These are phyloP conservation scores for Ceratobasidium sp. DNA, from an alignment of 1,284 basidiomycete genomes.

Conservation along the genomic window DNA sequence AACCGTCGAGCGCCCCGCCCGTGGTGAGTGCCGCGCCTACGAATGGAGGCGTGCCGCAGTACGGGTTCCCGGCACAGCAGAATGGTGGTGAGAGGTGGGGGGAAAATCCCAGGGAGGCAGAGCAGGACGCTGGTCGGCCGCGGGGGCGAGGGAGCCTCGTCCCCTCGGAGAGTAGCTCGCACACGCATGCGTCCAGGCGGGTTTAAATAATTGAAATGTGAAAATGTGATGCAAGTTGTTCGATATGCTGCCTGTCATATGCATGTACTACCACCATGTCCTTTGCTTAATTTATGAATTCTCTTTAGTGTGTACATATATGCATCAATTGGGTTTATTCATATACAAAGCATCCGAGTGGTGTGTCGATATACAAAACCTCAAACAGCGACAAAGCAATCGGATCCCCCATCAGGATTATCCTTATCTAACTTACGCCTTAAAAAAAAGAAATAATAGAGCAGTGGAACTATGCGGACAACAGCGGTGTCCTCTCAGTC, in stretches of 20 bases:
- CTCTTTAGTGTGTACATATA: background rate
- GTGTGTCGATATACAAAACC: slow-evolving; percentile 16
- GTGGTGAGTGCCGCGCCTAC: background rate
- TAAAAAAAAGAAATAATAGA: background rate
- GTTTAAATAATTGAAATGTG: slow-evolving; percentile 25
- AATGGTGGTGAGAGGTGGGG: slow-evolving; percentile 23
- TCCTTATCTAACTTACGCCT: slow-evolving; percentile 28
- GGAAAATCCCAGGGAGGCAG: background rate
- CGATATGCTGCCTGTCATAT: slow-evolving; percentile 1
- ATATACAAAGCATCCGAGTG: slow-evolving; percentile 33
- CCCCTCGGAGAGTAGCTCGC: slow-evolving; percentile 17
- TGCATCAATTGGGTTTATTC: slow-evolving; percentile 24
- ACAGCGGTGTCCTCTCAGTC: slow-evolving; percentile 44
- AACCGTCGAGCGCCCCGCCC: background rate
- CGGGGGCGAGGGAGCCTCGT: slow-evolving; percentile 11
- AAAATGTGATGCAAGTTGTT: background rate
- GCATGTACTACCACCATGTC: slow-evolving; percentile 11
- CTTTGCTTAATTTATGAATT: background rate
- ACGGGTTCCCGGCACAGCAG: slow-evolving; percentile 18
- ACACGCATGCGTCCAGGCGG: slow-evolving; percentile 25
- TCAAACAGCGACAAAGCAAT: background rate
- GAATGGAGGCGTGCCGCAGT: background rate
- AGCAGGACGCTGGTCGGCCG: background rate
- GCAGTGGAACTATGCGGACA: slow-evolving; percentile 7
- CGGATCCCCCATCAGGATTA: background rate